These are phyloP conservation scores for Lachancea sp. DNA, from an alignment of 805 yeast genomes.

Conservation along the genomic window DNA sequence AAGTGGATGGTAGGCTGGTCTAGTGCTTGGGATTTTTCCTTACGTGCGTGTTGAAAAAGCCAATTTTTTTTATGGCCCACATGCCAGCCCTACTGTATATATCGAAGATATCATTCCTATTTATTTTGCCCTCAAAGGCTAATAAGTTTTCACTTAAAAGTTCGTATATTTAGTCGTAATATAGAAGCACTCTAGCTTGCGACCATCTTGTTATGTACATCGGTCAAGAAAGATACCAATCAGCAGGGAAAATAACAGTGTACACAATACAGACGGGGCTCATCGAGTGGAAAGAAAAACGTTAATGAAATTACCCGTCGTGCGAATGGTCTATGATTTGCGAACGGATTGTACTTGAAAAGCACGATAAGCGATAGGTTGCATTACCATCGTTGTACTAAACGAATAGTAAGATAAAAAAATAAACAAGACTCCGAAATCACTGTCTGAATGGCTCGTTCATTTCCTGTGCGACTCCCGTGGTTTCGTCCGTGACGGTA, in stretches of 20 bases:
- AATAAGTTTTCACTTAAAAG: too few relatives aligned
- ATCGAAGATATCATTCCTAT: constrained; percentile 3
- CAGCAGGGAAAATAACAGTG: background rate
- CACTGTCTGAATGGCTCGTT: constrained; percentile 1
- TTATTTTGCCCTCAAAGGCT: background rate
- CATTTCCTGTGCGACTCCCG: constrained; percentile 1
- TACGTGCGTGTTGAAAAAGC: background rate
- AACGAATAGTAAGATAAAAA: background rate
- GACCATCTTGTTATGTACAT: too few relatives aligned
- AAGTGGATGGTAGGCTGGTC: background rate
- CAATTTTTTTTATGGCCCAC: constrained; percentile 4
- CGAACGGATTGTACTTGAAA: background rate
- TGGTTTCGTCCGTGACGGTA: constrained; percentile 6
- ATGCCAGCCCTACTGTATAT: background rate
- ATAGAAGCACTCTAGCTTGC: too few relatives aligned
- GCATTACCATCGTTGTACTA: too few relatives aligned
- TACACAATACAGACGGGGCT: background rate
- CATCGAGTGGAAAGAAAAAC: background rate
- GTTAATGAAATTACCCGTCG: background rate
- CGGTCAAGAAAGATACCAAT: background rate
- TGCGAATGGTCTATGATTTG: constrained; percentile 1
- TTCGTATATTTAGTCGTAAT: too few relatives aligned
- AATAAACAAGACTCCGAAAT: too few relatives aligned
- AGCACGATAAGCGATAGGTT: too few relatives aligned
- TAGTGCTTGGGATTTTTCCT: background rate